Percentiles rank a stretch among this genome's conserved stretches.
These are phyloP conservation scores for Dinochytrium kinnereticum DNA, from an alignment of 371 early-diverging fungal species.

Conservation along the genomic window DNA sequence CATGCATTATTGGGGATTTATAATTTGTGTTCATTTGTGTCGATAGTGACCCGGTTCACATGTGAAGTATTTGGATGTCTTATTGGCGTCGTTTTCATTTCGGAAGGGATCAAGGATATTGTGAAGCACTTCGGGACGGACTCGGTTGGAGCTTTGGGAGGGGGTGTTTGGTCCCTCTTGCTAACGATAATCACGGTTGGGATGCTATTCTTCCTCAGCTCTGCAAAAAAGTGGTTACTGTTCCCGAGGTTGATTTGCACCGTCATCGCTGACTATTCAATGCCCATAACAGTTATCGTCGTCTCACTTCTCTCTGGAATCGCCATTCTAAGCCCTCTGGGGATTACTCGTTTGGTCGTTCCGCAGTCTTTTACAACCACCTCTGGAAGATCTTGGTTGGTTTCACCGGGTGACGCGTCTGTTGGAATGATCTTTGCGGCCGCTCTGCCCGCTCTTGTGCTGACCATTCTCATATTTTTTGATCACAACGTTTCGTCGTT, in stretches of 20 bases:
- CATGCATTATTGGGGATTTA: conserved; percentile 20
- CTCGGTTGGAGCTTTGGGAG: not conserved
- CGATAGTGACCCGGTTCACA: conserved; percentile 27
- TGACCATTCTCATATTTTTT: conserved; percentile 32
- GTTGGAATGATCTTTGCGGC: conserved; percentile 20
- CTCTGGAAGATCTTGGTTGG: conserved; percentile 22
- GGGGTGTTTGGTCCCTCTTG: conserved; percentile 16
- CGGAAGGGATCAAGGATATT: conserved; percentile 19
- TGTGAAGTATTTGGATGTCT: conserved; percentile 34
- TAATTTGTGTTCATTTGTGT: conserved; percentile 18
- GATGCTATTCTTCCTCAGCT: not conserved
- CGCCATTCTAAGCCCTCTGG: not conserved
- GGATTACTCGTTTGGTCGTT: conserved; percentile 15
- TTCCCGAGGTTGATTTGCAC: not conserved
- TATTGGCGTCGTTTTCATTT: conserved; percentile 29
- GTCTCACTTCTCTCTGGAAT: conserved; percentile 24
- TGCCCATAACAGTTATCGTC: conserved; percentile 24
- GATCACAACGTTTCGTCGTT: conserved; percentile 40
- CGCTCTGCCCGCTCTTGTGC: conserved; percentile 19
- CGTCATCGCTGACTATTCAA: conserved; percentile 27
- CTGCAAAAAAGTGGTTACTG: conserved; percentile 13
- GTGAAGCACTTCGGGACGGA: not conserved
- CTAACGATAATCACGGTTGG: conserved; percentile 21
- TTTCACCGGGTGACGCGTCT: not conserved
- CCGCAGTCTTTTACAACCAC: conserved; percentile 24